Percentiles rank a stretch among this genome's conserved stretches.
Conservation (phyloP, 305 asterid genomes). For the Solanum aculeatissimum region DNA sequence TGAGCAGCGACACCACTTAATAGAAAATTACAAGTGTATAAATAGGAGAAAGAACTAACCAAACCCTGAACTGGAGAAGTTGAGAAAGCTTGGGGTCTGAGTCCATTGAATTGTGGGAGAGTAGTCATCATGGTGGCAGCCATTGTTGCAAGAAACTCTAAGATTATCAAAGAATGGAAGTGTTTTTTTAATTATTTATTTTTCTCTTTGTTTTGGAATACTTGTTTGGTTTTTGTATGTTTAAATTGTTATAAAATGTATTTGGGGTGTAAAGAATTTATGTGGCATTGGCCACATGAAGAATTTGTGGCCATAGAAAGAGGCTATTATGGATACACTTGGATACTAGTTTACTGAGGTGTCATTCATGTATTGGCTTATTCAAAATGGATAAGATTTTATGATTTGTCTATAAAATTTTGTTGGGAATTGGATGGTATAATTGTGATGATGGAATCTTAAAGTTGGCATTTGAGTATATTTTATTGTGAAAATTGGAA, state of each 20-base stretch:
- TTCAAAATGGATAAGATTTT: conserved; percentile 49
- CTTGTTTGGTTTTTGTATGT: not conserved
- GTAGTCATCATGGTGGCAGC: conserved; percentile 58
- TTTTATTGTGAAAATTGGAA: not conserved
- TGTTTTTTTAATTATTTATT: not conserved
- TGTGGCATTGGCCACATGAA: conserved; percentile 26
- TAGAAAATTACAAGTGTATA: no score
- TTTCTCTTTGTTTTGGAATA: not conserved
- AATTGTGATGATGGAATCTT: not conserved
- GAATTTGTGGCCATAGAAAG: conserved; percentile 45
- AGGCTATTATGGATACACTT: conserved; percentile 32
- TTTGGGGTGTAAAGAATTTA: not conserved
- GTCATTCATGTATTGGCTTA: conserved; percentile 33
- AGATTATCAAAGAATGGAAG: not conserved
- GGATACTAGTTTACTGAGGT: conserved; percentile 45
- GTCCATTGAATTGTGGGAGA: conserved; percentile 70
- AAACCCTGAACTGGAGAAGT: conserved; percentile 40
- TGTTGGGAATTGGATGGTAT: not conserved
- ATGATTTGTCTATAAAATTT: not conserved
- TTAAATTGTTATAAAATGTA: conserved; percentile 20
- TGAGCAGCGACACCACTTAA: no score
- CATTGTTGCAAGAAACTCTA: conserved; percentile 27
- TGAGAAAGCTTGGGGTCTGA: conserved; percentile 31
- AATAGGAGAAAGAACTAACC: conserved; percentile 30
- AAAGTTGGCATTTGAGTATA: not conserved